Evolutionary conservation across 2,329 filamentous ascomycete genomes (phyloP), one percentile per base, ranked within the genome.

Genomic region (Talaromyces marneffei): DNA sequence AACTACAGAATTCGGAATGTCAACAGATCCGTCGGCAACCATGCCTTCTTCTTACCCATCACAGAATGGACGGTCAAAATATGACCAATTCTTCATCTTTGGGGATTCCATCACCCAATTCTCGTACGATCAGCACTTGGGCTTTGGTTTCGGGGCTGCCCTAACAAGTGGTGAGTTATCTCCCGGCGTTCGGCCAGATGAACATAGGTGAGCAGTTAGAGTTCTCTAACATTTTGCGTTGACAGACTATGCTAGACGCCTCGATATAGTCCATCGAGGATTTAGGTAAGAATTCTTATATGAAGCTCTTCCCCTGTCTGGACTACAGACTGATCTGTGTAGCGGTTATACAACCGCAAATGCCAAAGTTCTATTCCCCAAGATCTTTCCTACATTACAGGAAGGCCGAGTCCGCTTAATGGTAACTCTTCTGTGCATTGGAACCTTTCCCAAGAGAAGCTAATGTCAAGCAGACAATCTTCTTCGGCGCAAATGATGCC

Each of bases 401-500:
- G 74, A 80, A 25, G 83, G 82, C 29, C 71, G 67, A 58, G 72
- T 79, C 44, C 71, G 75, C 14, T 70, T 79, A 37, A 75, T 80
- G 75, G 78, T 79, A 56, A 1, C 9, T 12, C 16, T 14, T 5
- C 10, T 52, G 9, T 33, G n/a, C 3, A 10, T 52, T 23, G 10
- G 1, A 10, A 33, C 9, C 3, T 35, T 20, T 14, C 8, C 2
- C 10, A 14, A 20, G 5, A 18, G 29, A 50, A 14, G n/a, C 29
- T 52, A 3, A 52, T 7, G 10, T 33, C 5, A 14, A 42, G 20
- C 62, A 92, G 89, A 79, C 89, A 40, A 77, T 96, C 62, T 87
- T 96, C 66, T 87, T 97, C 63, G 94, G 94, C 18, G 91, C 94
- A 67, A 97, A 99, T 72, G 94, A 97, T 75, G 88, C 93, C 3